Evolutionary conservation across 1,139 yeast genomes (phyloP), one percentile per base, ranked within the genome.

Genomic region (Eremothecium gossypii): DNA sequence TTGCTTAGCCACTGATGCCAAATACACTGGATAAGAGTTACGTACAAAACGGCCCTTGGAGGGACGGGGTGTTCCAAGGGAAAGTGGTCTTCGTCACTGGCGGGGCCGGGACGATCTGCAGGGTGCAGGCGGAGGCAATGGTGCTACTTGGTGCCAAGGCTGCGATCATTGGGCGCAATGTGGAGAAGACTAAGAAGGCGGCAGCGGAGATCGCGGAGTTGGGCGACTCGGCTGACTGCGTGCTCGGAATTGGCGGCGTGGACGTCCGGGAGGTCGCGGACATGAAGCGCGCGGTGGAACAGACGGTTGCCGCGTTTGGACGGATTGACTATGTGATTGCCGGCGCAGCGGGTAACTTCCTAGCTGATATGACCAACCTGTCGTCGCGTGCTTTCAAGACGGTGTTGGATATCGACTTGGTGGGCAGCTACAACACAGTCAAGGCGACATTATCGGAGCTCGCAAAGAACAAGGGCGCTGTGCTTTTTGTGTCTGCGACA

Each of bases 311-410:
- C 9, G 71, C 71, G 51, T 71, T 85, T 47, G 95, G 69, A 1
- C 66, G 68, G 28, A 65, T 91, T 36, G 96, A 89, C 62, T 83
- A 64, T 58, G 93, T 87, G 34, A 81, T 89, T 62, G 89, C 93
- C 33, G 97, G 96, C 13, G 96, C 97, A 2, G 96, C 96, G 3
- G 96, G 97, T 5, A 87, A 87, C 68, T 89, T 87, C 57, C 63
- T 89, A 49, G 69, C 87, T 29, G 93, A 85, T 59, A 77, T 87
- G 62, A 79, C 79, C 55, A 80, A 79, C 53, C 66, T 87, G 49
- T 81, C 93, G 1, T 62, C 87, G 31, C 85, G 85, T 55, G 96
- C 95, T 2, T 89, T 89, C 70, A 79, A 82, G 60, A 72, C 93
- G 0, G 96, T 89, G 27, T 72, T 86, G 23, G 79, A 77, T 33